Evolutionary conservation across 495 filamentous ascomycete genomes (phyloP).

Genomic region (Daldinia childiae): DNA sequence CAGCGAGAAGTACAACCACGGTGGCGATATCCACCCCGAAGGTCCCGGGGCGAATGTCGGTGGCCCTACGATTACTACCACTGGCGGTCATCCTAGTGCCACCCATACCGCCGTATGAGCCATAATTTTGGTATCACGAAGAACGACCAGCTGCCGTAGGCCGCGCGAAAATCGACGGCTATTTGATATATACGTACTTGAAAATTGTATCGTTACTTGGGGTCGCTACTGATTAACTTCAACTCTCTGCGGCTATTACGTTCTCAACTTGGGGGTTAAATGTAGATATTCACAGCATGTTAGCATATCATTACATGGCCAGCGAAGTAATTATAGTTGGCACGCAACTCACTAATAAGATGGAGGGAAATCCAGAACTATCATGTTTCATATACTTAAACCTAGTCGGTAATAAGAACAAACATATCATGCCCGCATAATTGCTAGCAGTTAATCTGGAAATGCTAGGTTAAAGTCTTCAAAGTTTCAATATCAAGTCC

Average conservation of each 20-base stretch:
- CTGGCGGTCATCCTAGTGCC: background rate
- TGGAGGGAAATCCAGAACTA: background rate
- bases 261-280: background rate
- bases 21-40: slow-evolving; percentile 24
- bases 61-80: background rate
- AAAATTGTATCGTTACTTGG: background rate
- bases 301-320: background rate
- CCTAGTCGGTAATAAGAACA: background rate
- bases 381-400: background rate
- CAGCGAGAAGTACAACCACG: slow-evolving; percentile 35
- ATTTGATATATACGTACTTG: background rate
- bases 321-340: background rate
- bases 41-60: slow-evolving; percentile 35
- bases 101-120: slow-evolving; percentile 10
- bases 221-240: background rate
- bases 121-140: background rate
- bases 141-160: background rate
- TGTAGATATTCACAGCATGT: background rate
- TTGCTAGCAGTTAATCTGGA: background rate
- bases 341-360: background rate
- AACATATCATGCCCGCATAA: background rate
- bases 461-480: background rate
- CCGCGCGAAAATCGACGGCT: background rate
- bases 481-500: background rate
- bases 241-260: background rate